Conservation (phyloP, 2,329 filamentous ascomycete genomes). For the Fusarium goolgardi region DNA sequence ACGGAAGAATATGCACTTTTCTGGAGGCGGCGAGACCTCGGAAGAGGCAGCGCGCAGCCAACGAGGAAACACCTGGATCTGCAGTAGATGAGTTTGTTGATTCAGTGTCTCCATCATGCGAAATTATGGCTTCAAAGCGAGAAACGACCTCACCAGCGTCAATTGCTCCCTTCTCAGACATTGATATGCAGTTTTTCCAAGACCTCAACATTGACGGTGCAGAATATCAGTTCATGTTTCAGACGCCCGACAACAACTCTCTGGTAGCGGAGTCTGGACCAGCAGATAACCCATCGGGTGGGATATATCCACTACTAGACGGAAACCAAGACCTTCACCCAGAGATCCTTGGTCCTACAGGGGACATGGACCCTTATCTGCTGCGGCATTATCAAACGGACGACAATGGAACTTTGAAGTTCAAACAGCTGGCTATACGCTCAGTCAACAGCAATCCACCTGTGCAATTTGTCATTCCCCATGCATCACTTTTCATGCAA, state of each 20-base stretch:
- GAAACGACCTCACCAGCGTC: too few species aligned
- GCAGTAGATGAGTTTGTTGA: too few species aligned
- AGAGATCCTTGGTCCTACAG: conserved; percentile 3
- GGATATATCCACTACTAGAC: not conserved
- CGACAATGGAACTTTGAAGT: not conserved
- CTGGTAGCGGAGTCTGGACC: rapidly evolving
- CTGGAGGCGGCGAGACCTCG: not conserved
- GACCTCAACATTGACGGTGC: not conserved
- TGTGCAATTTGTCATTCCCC: not conserved
- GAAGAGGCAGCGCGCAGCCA: not conserved
- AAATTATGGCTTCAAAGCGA: too few species aligned
- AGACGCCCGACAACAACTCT: not conserved
- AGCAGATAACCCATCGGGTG: rapidly evolving
- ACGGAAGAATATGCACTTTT: not conserved
- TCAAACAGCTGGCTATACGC: conserved; percentile 1
- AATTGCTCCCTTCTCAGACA: too few species aligned
- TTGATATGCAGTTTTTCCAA: conserved; percentile 8
- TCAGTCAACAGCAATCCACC: not conserved
- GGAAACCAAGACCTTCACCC: not conserved
- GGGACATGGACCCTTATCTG: conserved; percentile 11
- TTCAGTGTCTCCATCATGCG: too few species aligned
- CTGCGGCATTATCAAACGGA: not conserved
- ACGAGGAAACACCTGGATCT: not conserved
- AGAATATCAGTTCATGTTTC: conserved; percentile 13
- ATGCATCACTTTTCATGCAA: not conserved